phyloP scores from a whole-genome alignment of 371 early-diverging fungal genomes.

The Parasitella parasitica region DNA sequence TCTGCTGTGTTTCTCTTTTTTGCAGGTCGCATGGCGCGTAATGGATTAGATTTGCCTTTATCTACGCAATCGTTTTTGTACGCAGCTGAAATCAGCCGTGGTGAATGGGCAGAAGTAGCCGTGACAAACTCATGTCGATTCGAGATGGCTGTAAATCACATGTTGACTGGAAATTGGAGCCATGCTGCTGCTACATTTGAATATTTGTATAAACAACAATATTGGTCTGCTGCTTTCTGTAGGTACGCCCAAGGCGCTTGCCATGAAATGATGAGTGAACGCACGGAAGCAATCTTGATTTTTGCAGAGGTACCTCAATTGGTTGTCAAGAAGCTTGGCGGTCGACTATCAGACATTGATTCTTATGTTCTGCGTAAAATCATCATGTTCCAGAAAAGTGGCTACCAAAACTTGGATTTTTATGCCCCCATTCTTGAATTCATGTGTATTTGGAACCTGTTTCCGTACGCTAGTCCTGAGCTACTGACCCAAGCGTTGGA shows the following conservation, averaged over 20 bases:
- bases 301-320: conserved; percentile 50
- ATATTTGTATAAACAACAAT: conserved; percentile 47
- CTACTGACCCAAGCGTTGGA: conserved; percentile 28
- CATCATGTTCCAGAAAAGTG: conserved; percentile 46
- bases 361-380: conserved; percentile 58
- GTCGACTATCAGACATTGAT: conserved; percentile 55
- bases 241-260: conserved; percentile 58
- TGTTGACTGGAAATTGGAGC: conserved; percentile 55
- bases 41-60: conserved; percentile 44
- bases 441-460: conserved; percentile 59
- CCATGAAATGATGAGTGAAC: conserved; percentile 45
- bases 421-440: conserved; percentile 57
- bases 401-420: conserved; percentile 49
- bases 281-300: conserved; percentile 45
- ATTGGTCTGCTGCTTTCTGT: conserved; percentile 64
- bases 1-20: conserved; percentile 59
- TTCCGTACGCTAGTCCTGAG: conserved; percentile 42
- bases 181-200: conserved; percentile 51
- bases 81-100: conserved; percentile 39
- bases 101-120: conserved; percentile 50
- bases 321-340: conserved; percentile 55
- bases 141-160: conserved; percentile 59
- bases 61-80: conserved; percentile 55
- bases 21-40: conserved; percentile 51
- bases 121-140: conserved; percentile 53